Percentiles rank a stretch among this genome's conserved stretches.
phyloP scores from a whole-genome alignment of 1,284 basidiomycete species.

The Papiliotrema fonsecae region DNA sequence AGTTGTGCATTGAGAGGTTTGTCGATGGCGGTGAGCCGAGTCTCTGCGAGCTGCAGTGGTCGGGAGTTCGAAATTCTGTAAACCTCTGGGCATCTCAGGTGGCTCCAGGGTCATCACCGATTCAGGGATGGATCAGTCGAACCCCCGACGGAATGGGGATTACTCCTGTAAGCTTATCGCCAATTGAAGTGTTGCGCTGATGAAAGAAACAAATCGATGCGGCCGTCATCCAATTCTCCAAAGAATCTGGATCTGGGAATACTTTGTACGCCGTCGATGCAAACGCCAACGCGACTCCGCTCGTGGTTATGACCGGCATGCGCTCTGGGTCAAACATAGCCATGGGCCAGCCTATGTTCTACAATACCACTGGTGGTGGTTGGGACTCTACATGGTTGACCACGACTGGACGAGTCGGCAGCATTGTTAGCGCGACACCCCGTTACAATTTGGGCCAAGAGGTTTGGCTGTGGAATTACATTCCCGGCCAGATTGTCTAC shows the following conservation, averaged over 20 bases:
- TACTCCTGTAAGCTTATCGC: too few relatives aligned
- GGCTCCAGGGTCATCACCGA: too few relatives aligned
- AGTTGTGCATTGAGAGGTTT: background rate
- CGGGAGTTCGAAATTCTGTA: background rate
- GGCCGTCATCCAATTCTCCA: too few relatives aligned
- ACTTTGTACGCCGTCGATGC: too few relatives aligned
- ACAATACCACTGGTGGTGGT: background rate
- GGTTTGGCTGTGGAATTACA: background rate
- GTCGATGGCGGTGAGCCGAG: too few relatives aligned
- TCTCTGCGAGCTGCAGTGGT: background rate
- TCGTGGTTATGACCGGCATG: background rate
- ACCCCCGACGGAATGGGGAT: too few relatives aligned
- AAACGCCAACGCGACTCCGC: background rate
- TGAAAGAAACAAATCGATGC: too few relatives aligned
- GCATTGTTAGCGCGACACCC: background rate
- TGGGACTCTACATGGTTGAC: background rate
- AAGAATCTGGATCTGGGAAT: too few relatives aligned
- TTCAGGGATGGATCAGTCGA: too few relatives aligned
- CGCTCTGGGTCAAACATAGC: background rate
- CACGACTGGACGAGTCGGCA: background rate
- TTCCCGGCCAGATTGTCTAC: background rate
- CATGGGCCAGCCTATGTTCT: background rate
- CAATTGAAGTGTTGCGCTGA: too few relatives aligned
- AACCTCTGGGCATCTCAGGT: background rate
- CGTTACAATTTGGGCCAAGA: background rate